A percentile compares a stretch with the other conserved stretches of the same genome.
Evolutionary conservation across 257 asterid genomes (phyloP).

Genomic region (Mitragyna speciosa): DNA sequence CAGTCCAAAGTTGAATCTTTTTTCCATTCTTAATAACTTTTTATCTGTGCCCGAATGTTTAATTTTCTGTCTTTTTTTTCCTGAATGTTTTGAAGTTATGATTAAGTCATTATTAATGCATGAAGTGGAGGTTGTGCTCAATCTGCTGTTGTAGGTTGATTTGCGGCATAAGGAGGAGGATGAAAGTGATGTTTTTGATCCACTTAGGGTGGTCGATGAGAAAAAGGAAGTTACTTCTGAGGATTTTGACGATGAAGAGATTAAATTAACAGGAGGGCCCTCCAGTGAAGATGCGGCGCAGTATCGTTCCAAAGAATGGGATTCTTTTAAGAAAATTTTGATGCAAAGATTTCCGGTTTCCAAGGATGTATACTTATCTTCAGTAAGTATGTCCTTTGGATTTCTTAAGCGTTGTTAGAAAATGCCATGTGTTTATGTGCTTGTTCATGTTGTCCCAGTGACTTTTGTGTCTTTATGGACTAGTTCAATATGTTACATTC

Average conservation of each 20-base stretch:
- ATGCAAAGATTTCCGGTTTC: constrained; percentile 69
- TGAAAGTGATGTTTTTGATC: constrained; percentile 53
- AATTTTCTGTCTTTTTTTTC: not conserved
- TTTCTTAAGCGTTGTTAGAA: not conserved
- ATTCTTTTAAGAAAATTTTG: constrained; percentile 58
- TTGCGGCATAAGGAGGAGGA: constrained; percentile 28
- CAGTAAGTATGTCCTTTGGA: constrained; percentile 34
- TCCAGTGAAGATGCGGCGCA: constrained; percentile 27
- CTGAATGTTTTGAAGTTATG: no score
- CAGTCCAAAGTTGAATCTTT: not conserved
- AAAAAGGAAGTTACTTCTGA: constrained; percentile 28
- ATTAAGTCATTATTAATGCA: no score
- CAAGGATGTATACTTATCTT: constrained; percentile 47
- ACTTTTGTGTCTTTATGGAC: not conserved
- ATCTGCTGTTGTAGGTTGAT: constrained; percentile 41
- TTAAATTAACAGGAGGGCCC: constrained; percentile 23
- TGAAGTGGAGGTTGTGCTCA: no score
- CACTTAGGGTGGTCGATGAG: constrained; percentile 49
- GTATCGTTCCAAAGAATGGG: constrained; percentile 58
- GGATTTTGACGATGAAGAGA: constrained; percentile 34
- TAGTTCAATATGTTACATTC: not conserved
- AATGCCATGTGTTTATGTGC: not conserved
- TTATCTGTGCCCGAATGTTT: not conserved
- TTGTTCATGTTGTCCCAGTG: not conserved
- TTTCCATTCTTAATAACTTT: not conserved